These are phyloP conservation scores for Teunomyces gatunensis DNA, from an alignment of 805 yeast genomes.

Conservation along the genomic window DNA sequence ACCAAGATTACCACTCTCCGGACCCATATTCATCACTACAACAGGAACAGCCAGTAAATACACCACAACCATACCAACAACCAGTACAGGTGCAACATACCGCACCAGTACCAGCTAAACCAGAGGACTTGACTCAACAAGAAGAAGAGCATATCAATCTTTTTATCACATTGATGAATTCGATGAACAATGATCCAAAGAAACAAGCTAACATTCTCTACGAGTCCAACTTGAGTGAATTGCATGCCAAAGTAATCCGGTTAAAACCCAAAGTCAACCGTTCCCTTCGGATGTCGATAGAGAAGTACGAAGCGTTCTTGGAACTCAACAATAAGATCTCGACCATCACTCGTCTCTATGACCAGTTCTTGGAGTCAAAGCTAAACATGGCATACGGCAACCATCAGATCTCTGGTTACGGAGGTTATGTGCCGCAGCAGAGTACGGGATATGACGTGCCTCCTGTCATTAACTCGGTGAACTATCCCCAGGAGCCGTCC, in stretches of 20 bases:
- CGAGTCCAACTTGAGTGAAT: constrained; percentile 52
- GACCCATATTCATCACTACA: constrained; percentile 6
- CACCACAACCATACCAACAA: constrained; percentile 7
- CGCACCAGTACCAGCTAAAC: constrained; percentile 1
- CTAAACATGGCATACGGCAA: constrained; percentile 35
- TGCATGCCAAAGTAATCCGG: constrained; percentile 57
- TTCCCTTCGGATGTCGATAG: constrained; percentile 54
- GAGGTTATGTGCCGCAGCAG: constrained; percentile 2
- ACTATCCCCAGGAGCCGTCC: background rate
- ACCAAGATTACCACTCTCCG: constrained; percentile 2
- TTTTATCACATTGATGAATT: constrained; percentile 64
- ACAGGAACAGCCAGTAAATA: background rate
- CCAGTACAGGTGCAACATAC: background rate
- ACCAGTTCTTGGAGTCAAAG: constrained; percentile 61
- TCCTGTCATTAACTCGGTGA: background rate
- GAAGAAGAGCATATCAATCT: constrained; percentile 72
- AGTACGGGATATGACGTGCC: background rate
- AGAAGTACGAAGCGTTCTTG: constrained; percentile 62
- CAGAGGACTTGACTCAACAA: constrained; percentile 45
- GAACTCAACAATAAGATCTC: constrained; percentile 78
- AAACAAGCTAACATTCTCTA: constrained; percentile 35
- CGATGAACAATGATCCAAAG: constrained; percentile 46
- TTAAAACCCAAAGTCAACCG: constrained; percentile 69
- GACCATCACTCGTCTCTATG: constrained; percentile 73
- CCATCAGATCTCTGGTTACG: constrained; percentile 14